A percentile compares a stretch with the other conserved stretches of the same genome.
Evolutionary conservation across 495 filamentous ascomycete species (phyloP).

Genomic region (Aspergillus diversus): DNA sequence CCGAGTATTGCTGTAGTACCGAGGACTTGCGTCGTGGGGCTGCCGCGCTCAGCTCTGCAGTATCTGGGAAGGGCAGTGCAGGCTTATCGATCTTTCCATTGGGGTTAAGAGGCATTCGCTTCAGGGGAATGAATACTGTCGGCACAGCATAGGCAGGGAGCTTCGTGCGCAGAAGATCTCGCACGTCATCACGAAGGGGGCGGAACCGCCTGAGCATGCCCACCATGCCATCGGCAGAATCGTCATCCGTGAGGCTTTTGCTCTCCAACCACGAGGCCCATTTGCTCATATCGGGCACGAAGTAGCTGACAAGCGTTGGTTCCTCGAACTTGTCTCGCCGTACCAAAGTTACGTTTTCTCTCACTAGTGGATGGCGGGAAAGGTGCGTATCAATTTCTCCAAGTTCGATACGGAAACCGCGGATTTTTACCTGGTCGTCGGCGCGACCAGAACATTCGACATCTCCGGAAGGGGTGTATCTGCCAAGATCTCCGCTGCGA

Average conservation of each 20-base stretch:
- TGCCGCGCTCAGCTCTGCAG: slow-evolving; percentile 55
- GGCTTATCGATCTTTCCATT: slow-evolving; percentile 96
- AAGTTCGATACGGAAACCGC: slow-evolving; percentile 93
- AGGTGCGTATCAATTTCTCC: slow-evolving; percentile 91
- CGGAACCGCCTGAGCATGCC: slow-evolving; percentile 66
- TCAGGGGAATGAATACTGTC: slow-evolving; percentile 75
- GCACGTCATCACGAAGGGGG: slow-evolving; percentile 71
- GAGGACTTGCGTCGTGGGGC: slow-evolving; percentile 43
- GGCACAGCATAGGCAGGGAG: slow-evolving; percentile 85
- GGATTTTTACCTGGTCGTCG: slow-evolving; percentile 93
- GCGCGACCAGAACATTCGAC: slow-evolving; percentile 77
- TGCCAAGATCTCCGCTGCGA: slow-evolving; percentile 78
- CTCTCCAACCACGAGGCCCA: slow-evolving; percentile 71
- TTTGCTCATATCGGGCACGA: slow-evolving; percentile 78
- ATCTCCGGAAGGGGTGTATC: slow-evolving; percentile 73
- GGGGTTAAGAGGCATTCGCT: slow-evolving; percentile 84
- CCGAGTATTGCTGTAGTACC: slow-evolving; percentile 48
- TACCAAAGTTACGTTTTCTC: slow-evolving; percentile 87
- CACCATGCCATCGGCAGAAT: slow-evolving; percentile 56
- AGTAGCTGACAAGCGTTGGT: slow-evolving; percentile 84
- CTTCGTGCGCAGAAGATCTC: slow-evolving; percentile 72
- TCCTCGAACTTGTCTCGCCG: slow-evolving; percentile 90
- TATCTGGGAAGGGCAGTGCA: slow-evolving; percentile 87
- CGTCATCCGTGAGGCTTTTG: slow-evolving; percentile 54
- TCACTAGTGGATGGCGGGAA: slow-evolving; percentile 73